These are phyloP conservation scores for Pseudozyma sp. DNA, from an alignment of 1,284 basidiomycete genomes.

Conservation along the genomic window DNA sequence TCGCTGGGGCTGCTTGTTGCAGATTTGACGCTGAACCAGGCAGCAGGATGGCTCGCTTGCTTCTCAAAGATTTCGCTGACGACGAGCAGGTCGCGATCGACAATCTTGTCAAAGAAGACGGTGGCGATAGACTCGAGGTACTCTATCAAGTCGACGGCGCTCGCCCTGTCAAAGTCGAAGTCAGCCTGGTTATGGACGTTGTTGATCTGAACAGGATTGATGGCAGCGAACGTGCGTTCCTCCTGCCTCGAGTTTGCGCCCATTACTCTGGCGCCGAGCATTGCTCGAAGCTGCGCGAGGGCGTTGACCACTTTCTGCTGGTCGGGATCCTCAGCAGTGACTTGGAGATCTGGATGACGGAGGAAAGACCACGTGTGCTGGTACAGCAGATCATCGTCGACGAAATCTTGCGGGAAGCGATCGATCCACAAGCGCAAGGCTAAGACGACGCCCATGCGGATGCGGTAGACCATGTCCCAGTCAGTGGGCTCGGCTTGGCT, in stretches of 20 bases:
- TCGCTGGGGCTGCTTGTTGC: conserved; percentile 23
- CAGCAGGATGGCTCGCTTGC: conserved; percentile 45
- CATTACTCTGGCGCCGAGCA: conserved; percentile 49
- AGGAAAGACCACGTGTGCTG: conserved; percentile 54
- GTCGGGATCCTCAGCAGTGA: conserved; percentile 47
- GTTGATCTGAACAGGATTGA: conserved; percentile 25
- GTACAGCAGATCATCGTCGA: conserved; percentile 58
- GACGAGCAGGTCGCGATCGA: conserved; percentile 57
- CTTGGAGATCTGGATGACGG: conserved; percentile 31
- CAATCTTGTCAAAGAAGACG: conserved; percentile 62
- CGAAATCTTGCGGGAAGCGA: conserved; percentile 63
- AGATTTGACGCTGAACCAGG: conserved; percentile 53
- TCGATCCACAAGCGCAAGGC: conserved; percentile 59
- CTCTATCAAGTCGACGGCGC: conserved; percentile 52
- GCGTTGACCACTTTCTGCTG: conserved; percentile 45
- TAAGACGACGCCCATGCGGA: conserved; percentile 57
- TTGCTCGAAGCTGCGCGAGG: conserved; percentile 39
- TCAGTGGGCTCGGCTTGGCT: conserved; percentile 56
- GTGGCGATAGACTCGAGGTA: conserved; percentile 64
- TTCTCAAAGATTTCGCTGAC: conserved; percentile 59
- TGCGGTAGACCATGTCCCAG: conserved; percentile 57
- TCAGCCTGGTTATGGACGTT: conserved; percentile 18
- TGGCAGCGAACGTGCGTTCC: conserved; percentile 34
- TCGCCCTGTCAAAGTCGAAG: conserved; percentile 55
- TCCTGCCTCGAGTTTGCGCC: conserved; percentile 48